Base-by-base conservation (phyloP, 495 filamentous ascomycete species). In the Penicillium lagena region DNA sequence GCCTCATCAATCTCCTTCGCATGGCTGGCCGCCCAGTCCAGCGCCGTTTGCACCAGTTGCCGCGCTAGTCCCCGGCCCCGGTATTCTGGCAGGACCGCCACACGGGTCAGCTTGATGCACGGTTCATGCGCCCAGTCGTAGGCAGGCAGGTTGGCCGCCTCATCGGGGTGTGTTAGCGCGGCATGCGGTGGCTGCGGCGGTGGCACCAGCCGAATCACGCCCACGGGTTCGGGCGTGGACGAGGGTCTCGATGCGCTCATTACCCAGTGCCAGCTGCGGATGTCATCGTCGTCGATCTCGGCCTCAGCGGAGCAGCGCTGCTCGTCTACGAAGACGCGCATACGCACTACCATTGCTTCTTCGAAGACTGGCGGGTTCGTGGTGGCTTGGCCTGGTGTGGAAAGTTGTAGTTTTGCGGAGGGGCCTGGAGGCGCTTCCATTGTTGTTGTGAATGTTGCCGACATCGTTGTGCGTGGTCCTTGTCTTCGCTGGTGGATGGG, bases 241-340 rank as follows among this genome's bases (percentile, higher is more conserved):
- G 28, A 4, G 9, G 38, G 8, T 14, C 33, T 13, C 2, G 29
- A 29, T 31, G 41, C 49, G 64, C 89, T 94, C 27, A 81, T 66
- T 28, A 95, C 78, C 84, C 86, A 95, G 60, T 96, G 90, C 69
- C 80, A 89, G 48, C 78, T 81, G 7, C 87, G 76, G 2, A 66
- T 13, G 60, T 97, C 91, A 60, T 96, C 88, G 2, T 63, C 63
- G 67, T 97, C 91, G 54, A 86, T 70, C 55, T 97, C 91, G 53
- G 76, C 74, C 2, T 78, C 76, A 1, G 79, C 60, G 1, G 83
- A 75, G 27, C 86, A 77, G 9, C 69, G 51, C 52, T 96, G 90
- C 62, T 95, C 90, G 14, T 73, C 45, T 11, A 90, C 78, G 62
- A 88, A 96, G 51, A 96, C 90, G 29, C 66, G 58, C 45, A 82